A percentile compares a stretch with the other conserved stretches of the same genome.
Conservation (phyloP, 1,284 basidiomycete genomes). For the Trichosporon inkin region DNA sequence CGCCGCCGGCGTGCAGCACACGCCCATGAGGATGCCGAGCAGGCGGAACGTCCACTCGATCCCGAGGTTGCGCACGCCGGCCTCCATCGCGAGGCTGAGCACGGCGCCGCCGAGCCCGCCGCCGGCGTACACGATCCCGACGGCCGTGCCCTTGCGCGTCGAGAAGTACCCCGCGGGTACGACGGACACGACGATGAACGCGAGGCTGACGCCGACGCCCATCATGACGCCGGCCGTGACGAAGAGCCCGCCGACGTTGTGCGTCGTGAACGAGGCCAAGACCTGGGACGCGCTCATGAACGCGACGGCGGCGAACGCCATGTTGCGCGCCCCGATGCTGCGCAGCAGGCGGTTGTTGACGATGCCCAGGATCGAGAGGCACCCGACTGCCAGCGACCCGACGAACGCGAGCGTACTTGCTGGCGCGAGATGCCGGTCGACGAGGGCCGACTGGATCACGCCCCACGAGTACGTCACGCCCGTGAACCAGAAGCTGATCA, state of each 20-base stretch:
- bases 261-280: slow-evolving; percentile 29
- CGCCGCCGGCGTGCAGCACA: slow-evolving; percentile 13
- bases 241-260: slow-evolving; percentile 30
- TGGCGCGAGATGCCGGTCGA: slow-evolving; percentile 33
- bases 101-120: slow-evolving; percentile 44
- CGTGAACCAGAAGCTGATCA: slow-evolving; percentile 25
- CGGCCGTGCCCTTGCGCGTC: slow-evolving; percentile 36
- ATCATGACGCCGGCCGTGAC: slow-evolving; percentile 29
- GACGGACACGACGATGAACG: slow-evolving; percentile 26
- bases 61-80: slow-evolving; percentile 35
- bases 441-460: slow-evolving; percentile 38
- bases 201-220: slow-evolving; percentile 27
- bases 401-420: slow-evolving; percentile 43
- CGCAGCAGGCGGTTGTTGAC: slow-evolving; percentile 36
- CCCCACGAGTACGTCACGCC: slow-evolving; percentile 44
- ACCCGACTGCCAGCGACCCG: slow-evolving; percentile 33
- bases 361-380: slow-evolving; percentile 37
- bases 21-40: slow-evolving; percentile 16
- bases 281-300: slow-evolving; percentile 35
- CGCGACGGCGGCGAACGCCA: slow-evolving; percentile 28
- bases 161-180: slow-evolving; percentile 40
- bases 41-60: slow-evolving; percentile 22
- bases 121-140: slow-evolving; percentile 43
- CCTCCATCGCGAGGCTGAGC: slow-evolving; percentile 33
- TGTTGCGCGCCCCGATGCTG: slow-evolving; percentile 30